These are phyloP conservation scores for Pulveroboletus sp. DNA, from an alignment of 768 basidiomycete genomes.

Conservation along the genomic window DNA sequence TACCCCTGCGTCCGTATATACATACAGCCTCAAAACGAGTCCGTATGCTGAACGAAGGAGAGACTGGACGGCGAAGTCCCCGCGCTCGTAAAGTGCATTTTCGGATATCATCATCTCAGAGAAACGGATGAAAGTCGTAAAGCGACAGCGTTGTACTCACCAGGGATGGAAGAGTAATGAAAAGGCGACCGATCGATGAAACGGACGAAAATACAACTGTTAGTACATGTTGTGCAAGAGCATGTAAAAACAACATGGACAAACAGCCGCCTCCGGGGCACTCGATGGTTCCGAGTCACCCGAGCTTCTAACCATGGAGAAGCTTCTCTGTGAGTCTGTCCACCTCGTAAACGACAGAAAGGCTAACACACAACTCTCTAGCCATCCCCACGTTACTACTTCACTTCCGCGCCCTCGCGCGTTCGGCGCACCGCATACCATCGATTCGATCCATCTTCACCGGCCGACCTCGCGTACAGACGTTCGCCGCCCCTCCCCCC, in stretches of 20 bases:
- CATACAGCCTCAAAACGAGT: conserved; percentile 34
- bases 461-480: background rate
- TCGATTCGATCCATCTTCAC: conserved; percentile 8
- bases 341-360: background rate
- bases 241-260: conserved; percentile 21
- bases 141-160: conserved; percentile 12
- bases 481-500: conserved; percentile 5
- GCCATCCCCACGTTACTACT: background rate
- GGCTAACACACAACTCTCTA: background rate
- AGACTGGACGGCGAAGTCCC: conserved; percentile 33
- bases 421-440: conserved; percentile 1
- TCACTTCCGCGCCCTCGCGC: conserved; percentile 4
- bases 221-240: conserved; percentile 22
- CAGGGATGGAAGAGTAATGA: background rate
- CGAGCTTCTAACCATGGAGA: conserved; percentile 1
- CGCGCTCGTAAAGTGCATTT: conserved; percentile 28
- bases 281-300: background rate
- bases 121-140: background rate
- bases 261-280: conserved; percentile 24
- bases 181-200: background rate
- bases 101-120: conserved; percentile 30
- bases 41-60: conserved; percentile 33
- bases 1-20: conserved; percentile 33
- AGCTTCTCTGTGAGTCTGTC: conserved; percentile 7
- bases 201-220: conserved; percentile 1